Evolutionary conservation across 148 eudicot species (phyloP).

Genomic region (Fagopyrum homotropicum): DNA sequence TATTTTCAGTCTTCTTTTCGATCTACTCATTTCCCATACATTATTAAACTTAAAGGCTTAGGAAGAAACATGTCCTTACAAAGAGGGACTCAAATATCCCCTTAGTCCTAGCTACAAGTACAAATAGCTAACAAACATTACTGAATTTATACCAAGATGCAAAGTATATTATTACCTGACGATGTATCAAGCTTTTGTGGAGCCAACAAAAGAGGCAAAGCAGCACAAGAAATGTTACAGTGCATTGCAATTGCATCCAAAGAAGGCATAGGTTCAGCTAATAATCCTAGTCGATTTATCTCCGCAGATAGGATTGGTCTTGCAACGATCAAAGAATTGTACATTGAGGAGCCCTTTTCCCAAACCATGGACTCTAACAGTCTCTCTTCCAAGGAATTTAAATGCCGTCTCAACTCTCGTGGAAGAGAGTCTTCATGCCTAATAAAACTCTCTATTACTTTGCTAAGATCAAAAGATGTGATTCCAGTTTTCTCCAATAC

Average conservation of each 20-base stretch:
- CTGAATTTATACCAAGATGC: slow-evolving; percentile 4
- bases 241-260: slow-evolving; percentile 85
- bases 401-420: slow-evolving; percentile 83
- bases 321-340: slow-evolving; percentile 87
- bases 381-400: slow-evolving; percentile 89
- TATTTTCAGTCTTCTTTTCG: too few relatives aligned
- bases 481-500: slow-evolving; percentile 96
- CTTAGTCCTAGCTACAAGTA: not conserved
- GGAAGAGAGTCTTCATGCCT: slow-evolving; percentile 95
- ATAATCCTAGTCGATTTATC: slow-evolving; percentile 66
- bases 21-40: too few relatives aligned
- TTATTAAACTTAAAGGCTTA: too few relatives aligned
- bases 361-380: slow-evolving; percentile 97
- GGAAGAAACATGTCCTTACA: too few relatives aligned
- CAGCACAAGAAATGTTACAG: slow-evolving; percentile 58
- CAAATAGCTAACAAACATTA: not conserved
- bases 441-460: slow-evolving; percentile 95
- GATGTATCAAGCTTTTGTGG: slow-evolving; percentile 44
- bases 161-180: slow-evolving; percentile 38
- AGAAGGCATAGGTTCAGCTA: slow-evolving; percentile 98
- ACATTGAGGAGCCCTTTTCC: slow-evolving; percentile 99
- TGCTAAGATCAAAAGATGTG: slow-evolving; percentile 97
- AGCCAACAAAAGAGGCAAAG: slow-evolving; percentile 50
- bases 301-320: slow-evolving; percentile 67
- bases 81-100: too few relatives aligned